Evolutionary conservation across 1,284 basidiomycete species (phyloP).

Genomic region (Marasmius oreades): DNA sequence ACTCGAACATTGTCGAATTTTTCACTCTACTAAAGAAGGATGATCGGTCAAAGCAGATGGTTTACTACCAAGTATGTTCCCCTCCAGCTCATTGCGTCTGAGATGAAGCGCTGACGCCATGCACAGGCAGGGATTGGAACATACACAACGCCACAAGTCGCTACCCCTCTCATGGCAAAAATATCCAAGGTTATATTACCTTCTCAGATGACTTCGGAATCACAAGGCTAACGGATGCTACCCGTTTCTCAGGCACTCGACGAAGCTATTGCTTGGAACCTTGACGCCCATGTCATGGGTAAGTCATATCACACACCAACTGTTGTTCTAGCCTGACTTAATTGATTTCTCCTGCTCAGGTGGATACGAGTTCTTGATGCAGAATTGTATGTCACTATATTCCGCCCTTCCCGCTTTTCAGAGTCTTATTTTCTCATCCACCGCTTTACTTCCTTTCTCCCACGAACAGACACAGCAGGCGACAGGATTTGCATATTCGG

Average conservation of each 20-base stretch:
- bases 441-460: neutral
- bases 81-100: no score
- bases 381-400: conserved; percentile 33
- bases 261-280: conserved; percentile 6
- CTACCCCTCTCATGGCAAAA: neutral
- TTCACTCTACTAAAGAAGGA: conserved; percentile 53
- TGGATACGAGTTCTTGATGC: conserved; percentile 51
- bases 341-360: conserved; percentile 21
- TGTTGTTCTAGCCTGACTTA: conserved; percentile 7
- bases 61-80: conserved; percentile 48
- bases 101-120: neutral
- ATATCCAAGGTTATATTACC: neutral
- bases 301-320: neutral
- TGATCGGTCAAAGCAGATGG: conserved; percentile 49
- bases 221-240: neutral
- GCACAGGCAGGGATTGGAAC: neutral
- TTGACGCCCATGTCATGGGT: conserved; percentile 10
- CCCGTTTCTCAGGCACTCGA: conserved; percentile 2
- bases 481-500: conserved; percentile 46
- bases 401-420: neutral
- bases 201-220: neutral
- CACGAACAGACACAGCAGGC: conserved; percentile 25
- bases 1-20: conserved; percentile 63
- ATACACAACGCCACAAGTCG: neutral
- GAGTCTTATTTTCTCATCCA: neutral